Base-by-base conservation (phyloP, 176 grass and related monocot species). In the Pontederia crassipes region DNA sequence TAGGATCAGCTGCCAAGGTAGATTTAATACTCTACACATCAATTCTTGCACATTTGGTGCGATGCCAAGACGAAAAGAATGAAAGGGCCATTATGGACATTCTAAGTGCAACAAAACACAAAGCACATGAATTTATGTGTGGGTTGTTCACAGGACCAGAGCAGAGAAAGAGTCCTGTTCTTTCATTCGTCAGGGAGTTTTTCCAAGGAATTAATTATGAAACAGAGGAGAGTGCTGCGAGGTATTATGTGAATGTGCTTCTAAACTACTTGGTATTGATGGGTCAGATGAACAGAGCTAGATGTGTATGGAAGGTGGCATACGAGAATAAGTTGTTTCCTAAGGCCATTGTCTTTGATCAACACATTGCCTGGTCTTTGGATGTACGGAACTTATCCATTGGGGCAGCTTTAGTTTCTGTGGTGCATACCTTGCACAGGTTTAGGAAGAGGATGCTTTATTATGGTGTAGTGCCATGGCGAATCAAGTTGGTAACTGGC, bases 371-470 rank as follows among this genome's bases (percentile, higher is more conserved):
- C 14, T 97, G 93, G 93, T 91, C 83, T 49, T 72, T 97, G 76
- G 93, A 97, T 9, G 65, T 92, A 13, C 54, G 84, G 11, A 97
- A 90, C 63, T 66, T 97, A 48, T 92, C 87, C 0, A 78, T 97
- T 4, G 93, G 93, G 0, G 93, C 87, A 2, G 87, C 87, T 0
- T 67, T 97, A 0, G 68, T 97, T 11, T 74, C 92, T 0, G 83
- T 80, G 0, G 86, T 91, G 65, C 92, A 97, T 68, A 97, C 92
- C 0, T 72, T 97, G 59, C 92, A 97, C 55, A 61, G 92, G 4
- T 97, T 97, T 68, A 88, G 93, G 79, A 97, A 97, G 81, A 57
- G 93, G 56, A 91, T 97, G 93, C 65, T 97, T 6, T 97, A 97
- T 74, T 91, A 97, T 0, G 92, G 92, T 10, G 92, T 91, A 0